Evolutionary conservation across 208 protist species (phyloP), one percentile per base, ranked within the genome.

Genomic region (Trypanosoma mega): DNA sequence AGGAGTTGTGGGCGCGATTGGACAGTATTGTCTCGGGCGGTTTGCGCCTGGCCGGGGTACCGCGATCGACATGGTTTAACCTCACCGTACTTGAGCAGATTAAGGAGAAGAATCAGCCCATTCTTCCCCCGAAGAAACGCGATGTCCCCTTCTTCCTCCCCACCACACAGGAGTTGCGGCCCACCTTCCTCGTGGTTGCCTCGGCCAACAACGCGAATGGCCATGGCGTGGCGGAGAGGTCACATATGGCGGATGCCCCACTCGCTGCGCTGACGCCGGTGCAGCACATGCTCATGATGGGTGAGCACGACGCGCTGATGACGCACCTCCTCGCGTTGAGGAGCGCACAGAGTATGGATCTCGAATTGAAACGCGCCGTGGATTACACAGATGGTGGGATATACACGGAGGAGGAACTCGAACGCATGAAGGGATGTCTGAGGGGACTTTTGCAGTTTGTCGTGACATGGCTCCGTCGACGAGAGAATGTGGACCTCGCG

Each of bases 101-200:
- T 51, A 91, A 87, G 69, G 79, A 93, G 68, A 90, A 90, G 76
- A 96, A 94, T 62, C 77, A 88, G 55, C 90, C 90, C 16, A 54
- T 96, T 31, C 70, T 93, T 31, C 90, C 90, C 20, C 87, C 90
- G 6, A 94, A 96, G 69, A 96, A 96, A 54, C 81, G 85, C 57
- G 82, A 93, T 63, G 78, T 93, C 39, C 90, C 90, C 12, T 96
- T 96, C 59, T 96, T 96, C 70, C 74, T 96, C n/a, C 79, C 83
- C 9, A 87, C 82, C 5, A 85, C 81, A 39, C 79, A 85, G 57
- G 85, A 92, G 59, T 74, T 92, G 48, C 78, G 88, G 9, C 88
- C 88, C 1, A 92, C 88, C 0, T 94, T 94, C 53, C 47, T 94
- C 33, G 68, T 94, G 26, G 67, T 85, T 44, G 80, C 73, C 29